These are phyloP conservation scores for Fusarium cyanostomum DNA, from an alignment of 2,329 filamentous ascomycete genomes.

Conservation along the genomic window DNA sequence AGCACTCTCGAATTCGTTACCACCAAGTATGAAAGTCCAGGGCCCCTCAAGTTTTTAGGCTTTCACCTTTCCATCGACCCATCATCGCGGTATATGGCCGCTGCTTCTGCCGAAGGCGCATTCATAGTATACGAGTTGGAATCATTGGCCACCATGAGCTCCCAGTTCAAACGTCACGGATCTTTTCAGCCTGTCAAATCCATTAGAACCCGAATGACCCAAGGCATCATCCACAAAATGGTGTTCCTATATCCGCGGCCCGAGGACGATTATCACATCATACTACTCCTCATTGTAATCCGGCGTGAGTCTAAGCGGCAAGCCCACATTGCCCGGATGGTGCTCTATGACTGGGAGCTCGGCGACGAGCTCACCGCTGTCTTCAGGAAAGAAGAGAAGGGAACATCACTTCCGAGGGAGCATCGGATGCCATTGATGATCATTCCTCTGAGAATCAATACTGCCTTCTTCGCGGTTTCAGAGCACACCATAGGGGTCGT, in stretches of 20 bases:
- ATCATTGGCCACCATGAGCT: conserved; percentile 60
- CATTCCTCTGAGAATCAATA: conserved; percentile 76
- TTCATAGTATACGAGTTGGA: conserved; percentile 79
- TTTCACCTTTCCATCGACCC: conserved; percentile 81
- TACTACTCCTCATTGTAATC: conserved; percentile 75
- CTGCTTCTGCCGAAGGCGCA: conserved; percentile 74
- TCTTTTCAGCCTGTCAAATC: conserved; percentile 67
- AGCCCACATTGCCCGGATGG: conserved; percentile 55
- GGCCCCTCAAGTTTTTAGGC: conserved; percentile 65
- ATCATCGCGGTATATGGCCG: conserved; percentile 72
- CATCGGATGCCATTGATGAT: conserved; percentile 73
- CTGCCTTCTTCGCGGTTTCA: conserved; percentile 75
- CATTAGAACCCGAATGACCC: conserved; percentile 57
- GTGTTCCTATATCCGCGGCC: conserved; percentile 81
- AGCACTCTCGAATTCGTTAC: conserved; percentile 68
- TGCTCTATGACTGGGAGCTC: conserved; percentile 69
- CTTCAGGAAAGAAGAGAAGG: conserved; percentile 58
- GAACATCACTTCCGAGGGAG: conserved; percentile 60
- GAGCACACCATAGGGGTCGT: conserved; percentile 66
- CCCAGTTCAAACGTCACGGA: conserved; percentile 57
- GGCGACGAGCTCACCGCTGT: conserved; percentile 58
- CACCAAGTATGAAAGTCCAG: conserved; percentile 67
- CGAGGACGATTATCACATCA: conserved; percentile 74
- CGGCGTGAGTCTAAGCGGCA: conserved; percentile 49
- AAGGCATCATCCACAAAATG: conserved; percentile 84